A percentile compares a stretch with the other conserved stretches of the same genome.
phyloP scores from a whole-genome alignment of 179 eudicot species.

The Carnegiea gigantea region DNA sequence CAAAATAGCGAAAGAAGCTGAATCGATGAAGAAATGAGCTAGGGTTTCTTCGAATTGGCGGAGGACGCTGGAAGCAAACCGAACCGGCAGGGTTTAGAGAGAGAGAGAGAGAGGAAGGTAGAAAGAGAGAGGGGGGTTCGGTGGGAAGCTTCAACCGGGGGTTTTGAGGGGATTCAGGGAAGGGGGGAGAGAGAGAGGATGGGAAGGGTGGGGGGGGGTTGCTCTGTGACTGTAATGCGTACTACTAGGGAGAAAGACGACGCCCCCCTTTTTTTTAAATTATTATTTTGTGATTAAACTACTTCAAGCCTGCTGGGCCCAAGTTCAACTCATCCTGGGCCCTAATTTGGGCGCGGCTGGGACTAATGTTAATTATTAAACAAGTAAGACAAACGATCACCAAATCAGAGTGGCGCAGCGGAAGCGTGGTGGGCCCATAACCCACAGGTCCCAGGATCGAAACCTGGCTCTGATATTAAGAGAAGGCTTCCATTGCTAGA shows the following conservation, averaged over 20 bases:
- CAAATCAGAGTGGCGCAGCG: no score
- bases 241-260: neutral
- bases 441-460: no score
- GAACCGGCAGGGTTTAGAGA: neutral
- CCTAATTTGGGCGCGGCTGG: no score
- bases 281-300: no score
- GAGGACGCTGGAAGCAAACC: neutral
- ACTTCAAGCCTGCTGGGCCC: neutral
- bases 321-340: no score
- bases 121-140: neutral
- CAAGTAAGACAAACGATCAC: no score
- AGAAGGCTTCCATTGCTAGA: no score
- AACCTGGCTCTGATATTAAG: no score
- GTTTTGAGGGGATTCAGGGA: neutral
- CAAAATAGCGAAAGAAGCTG: neutral
- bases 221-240: neutral
- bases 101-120: neutral
- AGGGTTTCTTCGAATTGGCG: conserved; percentile 1
- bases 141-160: neutral
- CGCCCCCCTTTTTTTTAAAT: neutral
- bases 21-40: neutral
- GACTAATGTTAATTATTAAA: no score
- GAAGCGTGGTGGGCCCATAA: no score
- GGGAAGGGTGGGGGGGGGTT: neutral
- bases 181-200: neutral